Base-by-base conservation (phyloP, 169 alveolate genomes). In the Eimeria tenella region DNA sequence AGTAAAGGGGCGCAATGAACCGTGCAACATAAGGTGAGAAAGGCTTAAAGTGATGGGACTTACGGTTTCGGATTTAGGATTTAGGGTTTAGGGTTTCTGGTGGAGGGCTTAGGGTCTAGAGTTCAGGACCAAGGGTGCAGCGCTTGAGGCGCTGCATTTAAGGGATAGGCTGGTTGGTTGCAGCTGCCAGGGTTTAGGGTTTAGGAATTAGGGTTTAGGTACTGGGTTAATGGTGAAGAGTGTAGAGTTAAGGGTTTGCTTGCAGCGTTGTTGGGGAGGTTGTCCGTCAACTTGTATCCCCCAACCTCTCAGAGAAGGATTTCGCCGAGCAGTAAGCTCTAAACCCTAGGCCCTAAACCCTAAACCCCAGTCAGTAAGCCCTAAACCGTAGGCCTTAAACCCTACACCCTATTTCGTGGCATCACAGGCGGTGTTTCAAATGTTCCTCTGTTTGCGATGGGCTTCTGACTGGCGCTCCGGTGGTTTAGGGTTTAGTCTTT, bases 1-100 rank as follows among this genome's bases (percentile, higher is more conserved):
- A 90, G 87, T 90, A 19, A 90, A 75, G 90, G 73, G 60, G 25
- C 94, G 94, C 90, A 90, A 90, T 62, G 94, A 90, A 58, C 94
- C 94, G 50, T 90, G 94, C 90, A 90, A 90, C 52, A 90, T 90
- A 25, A 25, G 68, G 94, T 90, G 19, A 60, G 90, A 17, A 19
- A 52, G 56, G 62, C 60, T 56, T 60, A 42, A 31, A 42, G 79
- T 50, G 31, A 15, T 21, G 42, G 52, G 55, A 42, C 23, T 81
- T 25, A 13, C 49, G 83, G 62, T 42, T 73, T 25, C 1, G 83
- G 83, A 25, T 9, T 49, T 73, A 73, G 42, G 21, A 17, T 75
- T 75, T 3, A 42, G 50, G 58, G 19, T 1, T 56, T 60, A 23
- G 58, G 58, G 68, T n/a, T 25, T 19, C 4, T 2, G 42, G 49